Base-by-base conservation (phyloP, 768 basidiomycete species). In the Clitopilus hobsonii region DNA sequence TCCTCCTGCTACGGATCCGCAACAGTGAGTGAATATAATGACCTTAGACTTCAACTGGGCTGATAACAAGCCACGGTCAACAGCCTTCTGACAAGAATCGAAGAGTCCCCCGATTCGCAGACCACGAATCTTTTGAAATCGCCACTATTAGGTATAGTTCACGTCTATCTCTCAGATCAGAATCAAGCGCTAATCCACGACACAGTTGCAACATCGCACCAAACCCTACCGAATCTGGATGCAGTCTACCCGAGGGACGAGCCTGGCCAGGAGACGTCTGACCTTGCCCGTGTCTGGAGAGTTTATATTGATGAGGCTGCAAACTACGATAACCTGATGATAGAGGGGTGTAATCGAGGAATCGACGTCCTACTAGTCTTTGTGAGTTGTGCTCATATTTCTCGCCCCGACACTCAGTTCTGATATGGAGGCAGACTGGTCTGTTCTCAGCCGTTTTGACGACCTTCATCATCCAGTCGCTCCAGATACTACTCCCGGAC, bases 311-410 rank as follows among this genome's bases (percentile, higher is more conserved):
- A 73, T 3, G 74, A 74, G 54, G 70, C 76, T 4, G 54, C 62
- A 7, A 73, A 67, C 49, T 61, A 66, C 14, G 75, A 78, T 57
- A 56, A 61, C 1, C 58, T 67, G 1, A 62, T 71, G 50, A 67
- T 65, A 14, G 75, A 79, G 13, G 71, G 70, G 8, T 73, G 69
- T 58, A 72, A 74, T 51, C 63, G 73, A n/a, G 71, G 71, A 16
- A 71, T 77, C n/a, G 75, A 77, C 49, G 72, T 74, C 5, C 61
- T 77, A 3, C 65, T 75, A 22, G 76, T 79, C 23, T 79, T 79
- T 53, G 76, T 74, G 54, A 64, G 76, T 68, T 1, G 18, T 49
- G 16, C 28, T 38, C 6, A 36, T 36, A n/a, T 38, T n/a, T 18
- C 32, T 29, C 22, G 11, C 24, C 30, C 0, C 29, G 20, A 38